phyloP scores from a whole-genome alignment of 176 grass and related monocot species.

The Oryza brachyantha region DNA sequence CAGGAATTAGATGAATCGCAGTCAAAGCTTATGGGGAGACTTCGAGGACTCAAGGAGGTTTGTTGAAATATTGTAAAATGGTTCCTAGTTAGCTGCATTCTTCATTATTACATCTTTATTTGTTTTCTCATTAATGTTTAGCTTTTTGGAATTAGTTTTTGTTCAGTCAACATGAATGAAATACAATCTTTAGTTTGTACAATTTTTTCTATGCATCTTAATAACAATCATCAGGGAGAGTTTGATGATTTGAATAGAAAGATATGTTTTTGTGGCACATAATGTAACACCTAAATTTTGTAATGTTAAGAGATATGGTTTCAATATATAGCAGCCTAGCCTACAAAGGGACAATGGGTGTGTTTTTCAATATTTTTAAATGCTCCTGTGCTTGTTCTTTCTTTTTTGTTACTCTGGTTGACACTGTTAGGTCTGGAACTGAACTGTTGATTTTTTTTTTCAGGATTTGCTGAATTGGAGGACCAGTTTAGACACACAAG shows the following conservation, averaged over 20 bases:
- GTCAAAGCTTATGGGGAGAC: slow-evolving; percentile 72
- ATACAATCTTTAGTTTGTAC: neutral
- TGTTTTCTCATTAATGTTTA: neutral
- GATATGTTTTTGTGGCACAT: neutral
- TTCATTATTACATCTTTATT: slow-evolving; percentile 2
- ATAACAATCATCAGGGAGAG: neutral
- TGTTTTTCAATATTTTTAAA: neutral
- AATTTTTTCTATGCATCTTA: slow-evolving; percentile 10
- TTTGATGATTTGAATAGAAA: neutral
- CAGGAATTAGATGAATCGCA: slow-evolving; percentile 84
- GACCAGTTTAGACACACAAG: slow-evolving; percentile 79
- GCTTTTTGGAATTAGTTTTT: neutral
- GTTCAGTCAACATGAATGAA: neutral
- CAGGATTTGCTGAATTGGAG: slow-evolving; percentile 97
- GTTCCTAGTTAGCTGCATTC: neutral
- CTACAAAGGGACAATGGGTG: neutral
- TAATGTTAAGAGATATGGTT: neutral
- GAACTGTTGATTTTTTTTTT: neutral
- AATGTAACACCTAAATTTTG: neutral
- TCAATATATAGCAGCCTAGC: neutral
- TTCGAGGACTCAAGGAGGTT: slow-evolving; percentile 83
- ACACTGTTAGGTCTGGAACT: neutral
- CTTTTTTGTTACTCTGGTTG: neutral
- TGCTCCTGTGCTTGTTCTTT: neutral
- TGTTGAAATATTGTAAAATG: neutral